Percentiles rank a stretch among this genome's conserved stretches.
These are phyloP conservation scores for Nakazawaea pomicola DNA, from an alignment of 805 yeast species.

Conservation along the genomic window DNA sequence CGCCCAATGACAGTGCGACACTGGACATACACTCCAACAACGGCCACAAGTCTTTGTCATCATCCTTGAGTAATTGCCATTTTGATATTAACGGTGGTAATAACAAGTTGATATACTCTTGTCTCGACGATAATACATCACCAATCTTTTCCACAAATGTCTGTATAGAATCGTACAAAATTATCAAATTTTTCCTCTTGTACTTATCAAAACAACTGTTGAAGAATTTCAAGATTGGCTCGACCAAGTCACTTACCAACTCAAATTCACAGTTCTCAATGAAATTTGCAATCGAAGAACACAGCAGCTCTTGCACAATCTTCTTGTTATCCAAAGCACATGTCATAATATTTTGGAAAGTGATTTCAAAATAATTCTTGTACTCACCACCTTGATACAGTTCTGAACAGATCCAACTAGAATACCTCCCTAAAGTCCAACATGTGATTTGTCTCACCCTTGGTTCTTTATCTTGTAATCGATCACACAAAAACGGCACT, in stretches of 20 bases:
- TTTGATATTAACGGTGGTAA: conserved; percentile 78
- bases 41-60: conserved; percentile 87
- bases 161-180: conserved; percentile 86
- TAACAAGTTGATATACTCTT: conserved; percentile 51
- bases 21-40: conserved; percentile 88
- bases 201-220: conserved; percentile 69
- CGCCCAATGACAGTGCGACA: conserved; percentile 84
- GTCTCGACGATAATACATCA: conserved; percentile 49
- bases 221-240: conserved; percentile 65
- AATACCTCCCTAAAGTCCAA: conserved; percentile 90
- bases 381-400: conserved; percentile 57
- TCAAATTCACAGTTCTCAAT: conserved; percentile 70
- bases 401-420: conserved; percentile 75
- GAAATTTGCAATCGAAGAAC: conserved; percentile 79
- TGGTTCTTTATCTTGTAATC: conserved; percentile 70
- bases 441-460: conserved; percentile 90
- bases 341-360: conserved; percentile 67
- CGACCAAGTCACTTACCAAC: conserved; percentile 57
- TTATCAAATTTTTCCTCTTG: conserved; percentile 75
- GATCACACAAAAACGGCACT: conserved; percentile 79
- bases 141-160: conserved; percentile 80
- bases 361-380: conserved; percentile 67
- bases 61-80: conserved; percentile 74
- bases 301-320: conserved; percentile 94
- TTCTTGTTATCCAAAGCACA: conserved; percentile 81